phyloP scores from a whole-genome alignment of 2,329 filamentous ascomycete species.

The Parastagonospora nodorum region DNA sequence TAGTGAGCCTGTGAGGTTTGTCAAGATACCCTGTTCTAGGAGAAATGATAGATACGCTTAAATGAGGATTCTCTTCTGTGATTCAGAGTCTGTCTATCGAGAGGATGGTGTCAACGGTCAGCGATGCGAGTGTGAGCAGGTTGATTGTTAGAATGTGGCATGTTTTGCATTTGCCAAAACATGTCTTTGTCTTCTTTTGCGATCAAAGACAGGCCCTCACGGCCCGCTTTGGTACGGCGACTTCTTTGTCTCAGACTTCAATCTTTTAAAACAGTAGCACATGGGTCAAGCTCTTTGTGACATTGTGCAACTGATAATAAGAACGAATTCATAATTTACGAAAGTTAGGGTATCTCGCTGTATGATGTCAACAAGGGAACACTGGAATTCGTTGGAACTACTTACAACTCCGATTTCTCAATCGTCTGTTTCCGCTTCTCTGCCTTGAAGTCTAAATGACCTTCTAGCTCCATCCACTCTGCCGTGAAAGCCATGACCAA shows the following conservation, averaged over 20 bases:
- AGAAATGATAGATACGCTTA: no score
- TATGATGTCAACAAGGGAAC: slow-evolving; percentile 23
- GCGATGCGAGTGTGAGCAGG: no score
- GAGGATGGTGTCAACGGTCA: no score
- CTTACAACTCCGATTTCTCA: slow-evolving; percentile 46
- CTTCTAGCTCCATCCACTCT: slow-evolving; percentile 81
- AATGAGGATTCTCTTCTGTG: no score
- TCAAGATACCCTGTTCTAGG: no score
- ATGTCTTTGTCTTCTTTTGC: background rate
- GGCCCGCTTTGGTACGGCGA: background rate
- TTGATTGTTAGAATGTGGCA: no score
- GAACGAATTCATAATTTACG: slow-evolving; percentile 3
- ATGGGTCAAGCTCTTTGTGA: background rate
- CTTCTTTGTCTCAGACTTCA: slow-evolving; percentile 3
- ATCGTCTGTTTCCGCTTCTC: slow-evolving; percentile 17
- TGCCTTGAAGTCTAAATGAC: slow-evolving; percentile 35
- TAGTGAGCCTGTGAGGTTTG: no score
- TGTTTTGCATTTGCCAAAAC: background rate
- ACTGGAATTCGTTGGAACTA: slow-evolving; percentile 18
- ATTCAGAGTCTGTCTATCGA: background rate
- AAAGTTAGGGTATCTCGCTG: slow-evolving; percentile 39
- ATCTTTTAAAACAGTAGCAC: background rate
- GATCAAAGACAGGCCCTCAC: slow-evolving; percentile 1
- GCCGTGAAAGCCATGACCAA: slow-evolving; percentile 84
- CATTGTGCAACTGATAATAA: slow-evolving; percentile 1